Evolutionary conservation across 163 green algal species (phyloP), one percentile per base, ranked within the genome.

Genomic region (Coccomyxa subellipsoidea): DNA sequence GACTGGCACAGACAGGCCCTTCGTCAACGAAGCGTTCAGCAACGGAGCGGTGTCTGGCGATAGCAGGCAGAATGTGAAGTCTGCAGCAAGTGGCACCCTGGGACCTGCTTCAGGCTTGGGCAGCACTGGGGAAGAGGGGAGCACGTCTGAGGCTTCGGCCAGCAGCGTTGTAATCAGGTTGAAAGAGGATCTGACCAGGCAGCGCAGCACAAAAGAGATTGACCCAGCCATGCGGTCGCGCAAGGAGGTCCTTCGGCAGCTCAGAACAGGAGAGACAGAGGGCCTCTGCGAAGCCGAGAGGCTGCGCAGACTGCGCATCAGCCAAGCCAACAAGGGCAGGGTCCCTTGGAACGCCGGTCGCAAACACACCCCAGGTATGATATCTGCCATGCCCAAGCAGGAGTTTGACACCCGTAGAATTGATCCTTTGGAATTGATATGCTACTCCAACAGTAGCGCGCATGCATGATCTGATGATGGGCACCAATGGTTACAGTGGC

Each of bases 291-390:
- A 89, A 5, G 80, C 66, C 38, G 86, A 92, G 76, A 39, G 72
- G 25, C 35, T 77, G 40, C 85, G 91, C 38, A 87, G 90, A 8
- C 40, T 78, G 59, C 83, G 87, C 36, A 95, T 94, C 38, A 89
- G 86, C 77, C 15, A 75, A 8, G 84, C 87, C 18, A 95, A 94
- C 84, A 86, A 84, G n/a, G 93, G 93, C 25, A 87, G 85, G 32
- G 29, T 73, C 39, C 82, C 93, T 7, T 96, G 93, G 93, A 96
- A 96, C 86, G 93, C 92, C 36, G 93, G 93, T 9, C 78, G 88
- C 0, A 90, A 89, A 77, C 90, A 94, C 81, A 84, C 81, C 7
- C 76, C 88, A 84, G 84, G 88, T 91, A 73, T 0, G 0, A n/a
- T n/a, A n/a, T n/a, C n/a, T n/a, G n/a, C n/a, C n/a, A n/a, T n/a